A percentile compares a stretch with the other conserved stretches of the same genome.
Conservation (phyloP, 169 alveolate species). For the Plasmodium sp. region DNA sequence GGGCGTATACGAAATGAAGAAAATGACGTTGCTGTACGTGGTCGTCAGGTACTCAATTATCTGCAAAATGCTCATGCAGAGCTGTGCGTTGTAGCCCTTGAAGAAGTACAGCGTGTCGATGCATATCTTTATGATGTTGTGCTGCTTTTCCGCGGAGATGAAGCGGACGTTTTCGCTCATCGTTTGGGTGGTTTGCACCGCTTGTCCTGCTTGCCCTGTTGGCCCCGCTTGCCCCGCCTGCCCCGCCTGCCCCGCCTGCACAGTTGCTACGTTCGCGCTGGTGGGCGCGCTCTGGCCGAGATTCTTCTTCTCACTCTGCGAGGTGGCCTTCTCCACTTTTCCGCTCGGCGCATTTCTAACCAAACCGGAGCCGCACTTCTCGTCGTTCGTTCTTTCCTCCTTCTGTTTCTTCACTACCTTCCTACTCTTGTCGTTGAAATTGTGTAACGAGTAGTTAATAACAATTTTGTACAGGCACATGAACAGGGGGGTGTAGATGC, state of each 20-base stretch:
- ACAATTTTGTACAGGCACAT: conserved; percentile 72
- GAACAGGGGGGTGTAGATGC: conserved; percentile 72
- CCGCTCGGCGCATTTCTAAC: neutral
- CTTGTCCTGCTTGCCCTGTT: too few relatives aligned
- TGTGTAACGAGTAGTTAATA: conserved; percentile 49
- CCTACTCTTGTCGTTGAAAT: conserved; percentile 68
- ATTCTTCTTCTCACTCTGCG: conserved; percentile 7
- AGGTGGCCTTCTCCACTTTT: conserved; percentile 18
- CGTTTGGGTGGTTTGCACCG: neutral
- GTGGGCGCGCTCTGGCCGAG: neutral
- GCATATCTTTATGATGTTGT: conserved; percentile 55
- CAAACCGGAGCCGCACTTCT: neutral
- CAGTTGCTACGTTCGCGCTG: neutral
- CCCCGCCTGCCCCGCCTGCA: neutral
- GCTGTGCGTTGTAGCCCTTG: conserved; percentile 63
- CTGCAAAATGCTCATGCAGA: conserved; percentile 62
- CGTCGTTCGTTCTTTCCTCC: conserved; percentile 51
- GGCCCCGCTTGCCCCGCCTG: neutral
- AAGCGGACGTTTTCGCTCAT: conserved; percentile 26
- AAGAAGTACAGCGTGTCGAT: conserved; percentile 68
- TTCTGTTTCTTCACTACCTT: conserved; percentile 40
- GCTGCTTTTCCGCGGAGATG: conserved; percentile 68
- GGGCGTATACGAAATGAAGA: conserved; percentile 54
- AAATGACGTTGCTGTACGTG: conserved; percentile 65
- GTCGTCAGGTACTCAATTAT: conserved; percentile 67